Conservation (phyloP, 192 early-diverging fungal species). For the Anaeromyces robustus region DNA sequence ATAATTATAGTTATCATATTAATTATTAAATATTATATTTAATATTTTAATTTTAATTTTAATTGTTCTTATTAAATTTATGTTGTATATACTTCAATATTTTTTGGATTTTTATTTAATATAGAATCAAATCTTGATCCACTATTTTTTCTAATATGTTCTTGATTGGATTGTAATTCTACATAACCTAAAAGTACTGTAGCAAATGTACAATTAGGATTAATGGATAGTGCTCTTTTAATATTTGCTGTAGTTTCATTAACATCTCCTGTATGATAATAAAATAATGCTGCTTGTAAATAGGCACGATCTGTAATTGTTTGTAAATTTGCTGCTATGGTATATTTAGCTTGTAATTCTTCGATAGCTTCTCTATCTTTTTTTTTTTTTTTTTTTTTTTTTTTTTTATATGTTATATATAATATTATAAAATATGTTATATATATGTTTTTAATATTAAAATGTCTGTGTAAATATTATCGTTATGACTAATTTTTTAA, state of each 20-base stretch:
- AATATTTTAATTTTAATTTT: too few relatives aligned
- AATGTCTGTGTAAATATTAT: too few relatives aligned
- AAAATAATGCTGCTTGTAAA: conserved; percentile 17
- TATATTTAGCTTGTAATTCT: conserved; percentile 27
- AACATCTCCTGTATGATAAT: conserved; percentile 12
- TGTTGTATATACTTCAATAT: conserved; percentile 16
- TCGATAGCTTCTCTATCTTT: conserved; percentile 27
- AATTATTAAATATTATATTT: too few relatives aligned
- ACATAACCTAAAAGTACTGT: conserved; percentile 25
- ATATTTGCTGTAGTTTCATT: conserved; percentile 13
- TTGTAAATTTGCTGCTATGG: conserved; percentile 13
- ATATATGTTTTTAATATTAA: too few relatives aligned
- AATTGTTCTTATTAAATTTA: too few relatives aligned
- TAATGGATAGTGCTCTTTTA: conserved; percentile 8
- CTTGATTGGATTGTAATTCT: conserved; percentile 15
- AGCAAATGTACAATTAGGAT: conserved; percentile 7
- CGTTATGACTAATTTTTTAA: too few relatives aligned
- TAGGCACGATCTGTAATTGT: conserved; percentile 9
- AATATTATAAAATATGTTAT: too few relatives aligned
- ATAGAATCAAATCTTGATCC: conserved; percentile 20
- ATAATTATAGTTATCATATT: too few relatives aligned
- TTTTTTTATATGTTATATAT: background rate
- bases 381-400: background rate
- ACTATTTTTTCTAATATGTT: background rate
- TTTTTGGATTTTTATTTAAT: conserved; percentile 19